Evolutionary conservation across 164 flowering plant species (phyloP).

Genomic region (Pachysandra terminalis): DNA sequence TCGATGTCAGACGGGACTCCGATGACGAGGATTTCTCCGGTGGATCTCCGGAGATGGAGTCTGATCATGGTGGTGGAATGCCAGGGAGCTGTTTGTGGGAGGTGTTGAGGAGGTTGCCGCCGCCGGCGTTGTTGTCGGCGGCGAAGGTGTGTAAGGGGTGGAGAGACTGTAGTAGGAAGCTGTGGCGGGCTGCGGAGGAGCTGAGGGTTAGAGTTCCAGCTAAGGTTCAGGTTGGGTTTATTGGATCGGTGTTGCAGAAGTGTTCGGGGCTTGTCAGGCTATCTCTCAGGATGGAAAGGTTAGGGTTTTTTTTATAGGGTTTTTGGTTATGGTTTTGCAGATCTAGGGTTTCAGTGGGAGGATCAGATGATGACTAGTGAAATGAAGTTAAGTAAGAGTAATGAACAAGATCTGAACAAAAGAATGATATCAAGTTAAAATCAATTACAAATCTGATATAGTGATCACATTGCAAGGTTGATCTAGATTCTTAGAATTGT

Average conservation of each 20-base stretch:
- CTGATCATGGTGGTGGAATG: slow-evolving; percentile 19
- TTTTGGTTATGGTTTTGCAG: slow-evolving; percentile 1
- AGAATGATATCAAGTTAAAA: not conserved
- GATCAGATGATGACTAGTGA: slow-evolving; percentile 1
- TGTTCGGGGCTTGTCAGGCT: slow-evolving; percentile 68
- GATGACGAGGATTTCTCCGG: slow-evolving; percentile 19
- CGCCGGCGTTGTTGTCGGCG: slow-evolving; percentile 62
- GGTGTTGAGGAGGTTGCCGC: slow-evolving; percentile 78
- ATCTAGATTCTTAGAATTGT: too few relatives aligned
- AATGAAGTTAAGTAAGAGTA: not conserved
- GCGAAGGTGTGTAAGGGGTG: slow-evolving; percentile 86
- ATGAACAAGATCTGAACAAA: not conserved
- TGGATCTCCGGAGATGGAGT: slow-evolving; percentile 5
- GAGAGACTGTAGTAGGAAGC: slow-evolving; percentile 60
- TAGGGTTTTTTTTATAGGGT: slow-evolving; percentile 19
- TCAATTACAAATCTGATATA: not conserved
- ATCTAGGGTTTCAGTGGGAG: slow-evolving; percentile 8
- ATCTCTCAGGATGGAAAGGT: slow-evolving; percentile 87
- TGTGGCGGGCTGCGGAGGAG: slow-evolving; percentile 89
- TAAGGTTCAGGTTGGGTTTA: slow-evolving; percentile 49
- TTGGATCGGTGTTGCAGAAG: slow-evolving; percentile 82
- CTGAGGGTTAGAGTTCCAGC: slow-evolving; percentile 69
- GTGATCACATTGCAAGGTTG: too few relatives aligned
- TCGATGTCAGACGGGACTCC: slow-evolving; percentile 22
- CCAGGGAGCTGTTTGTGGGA: slow-evolving; percentile 59